Conservation (phyloP, 2,329 filamentous ascomycete genomes). For the Fusarium azukiicola region DNA sequence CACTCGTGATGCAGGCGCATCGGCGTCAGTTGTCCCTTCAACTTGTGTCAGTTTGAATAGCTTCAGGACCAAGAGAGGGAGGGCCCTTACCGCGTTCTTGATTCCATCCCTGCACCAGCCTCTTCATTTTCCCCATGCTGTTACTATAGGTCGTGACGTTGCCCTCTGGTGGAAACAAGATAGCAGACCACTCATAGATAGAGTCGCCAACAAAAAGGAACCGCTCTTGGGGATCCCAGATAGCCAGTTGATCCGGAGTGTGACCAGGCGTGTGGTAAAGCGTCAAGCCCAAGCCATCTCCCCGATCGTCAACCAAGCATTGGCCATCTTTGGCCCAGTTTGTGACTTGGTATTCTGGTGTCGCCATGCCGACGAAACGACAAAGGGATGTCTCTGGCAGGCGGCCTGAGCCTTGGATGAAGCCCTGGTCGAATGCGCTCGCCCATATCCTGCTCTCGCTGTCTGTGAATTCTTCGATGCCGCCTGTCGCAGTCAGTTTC, state of each 20-base stretch:
- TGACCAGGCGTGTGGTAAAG: constrained; percentile 70
- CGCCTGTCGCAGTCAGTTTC: constrained; percentile 46
- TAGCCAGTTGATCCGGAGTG: constrained; percentile 68
- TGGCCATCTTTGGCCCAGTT: constrained; percentile 65
- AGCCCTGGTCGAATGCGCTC: constrained; percentile 60
- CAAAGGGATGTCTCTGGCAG: constrained; percentile 65
- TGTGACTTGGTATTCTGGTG: constrained; percentile 64
- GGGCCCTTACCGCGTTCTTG: background rate
- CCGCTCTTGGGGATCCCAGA: constrained; percentile 67
- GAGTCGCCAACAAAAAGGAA: constrained; percentile 70
- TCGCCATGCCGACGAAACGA: constrained; percentile 59
- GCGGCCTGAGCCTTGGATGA: constrained; percentile 60
- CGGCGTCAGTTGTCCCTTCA: background rate
- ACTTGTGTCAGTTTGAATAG: background rate
- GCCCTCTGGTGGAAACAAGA: constrained; percentile 47
- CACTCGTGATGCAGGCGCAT: constrained; percentile 10
- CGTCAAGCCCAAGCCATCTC: constrained; percentile 59
- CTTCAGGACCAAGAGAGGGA: background rate
- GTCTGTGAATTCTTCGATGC: constrained; percentile 60
- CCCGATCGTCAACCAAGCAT: constrained; percentile 49
- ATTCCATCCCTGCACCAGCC: constrained; percentile 41
- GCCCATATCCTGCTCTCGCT: constrained; percentile 53
- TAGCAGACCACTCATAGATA: constrained; percentile 62
- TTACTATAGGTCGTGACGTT: constrained; percentile 40
- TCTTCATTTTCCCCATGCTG: constrained; percentile 35